Evolutionary conservation across 129 eudicot species (phyloP).

Genomic region (Deinandra increscens): DNA sequence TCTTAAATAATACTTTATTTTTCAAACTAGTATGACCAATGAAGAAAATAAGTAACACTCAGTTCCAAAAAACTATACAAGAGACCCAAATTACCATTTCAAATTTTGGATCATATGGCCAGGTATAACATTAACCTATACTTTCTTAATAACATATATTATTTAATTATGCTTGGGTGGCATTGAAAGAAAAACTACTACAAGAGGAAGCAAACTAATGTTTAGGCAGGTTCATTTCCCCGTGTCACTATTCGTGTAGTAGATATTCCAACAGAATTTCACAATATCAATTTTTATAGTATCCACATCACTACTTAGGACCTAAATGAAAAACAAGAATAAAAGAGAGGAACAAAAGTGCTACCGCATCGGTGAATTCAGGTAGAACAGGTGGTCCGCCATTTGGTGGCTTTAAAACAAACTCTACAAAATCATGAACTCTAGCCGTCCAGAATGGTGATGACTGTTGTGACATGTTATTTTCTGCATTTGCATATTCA

Average conservation of each 20-base stretch:
- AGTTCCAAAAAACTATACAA: no score
- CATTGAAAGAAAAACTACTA: slow-evolving; percentile 7
- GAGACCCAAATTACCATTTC: neutral
- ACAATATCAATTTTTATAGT: neutral
- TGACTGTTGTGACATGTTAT: slow-evolving; percentile 22
- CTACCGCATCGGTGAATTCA: slow-evolving; percentile 78
- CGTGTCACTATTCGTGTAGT: neutral
- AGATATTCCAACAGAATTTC: neutral
- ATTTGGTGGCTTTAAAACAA: slow-evolving; percentile 75
- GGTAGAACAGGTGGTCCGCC: slow-evolving; percentile 97
- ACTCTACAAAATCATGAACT: slow-evolving; percentile 73
- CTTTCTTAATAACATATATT: neutral
- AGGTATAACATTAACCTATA: neutral
- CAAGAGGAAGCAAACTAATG: neutral
- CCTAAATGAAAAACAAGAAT: neutral
- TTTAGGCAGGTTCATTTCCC: neutral
- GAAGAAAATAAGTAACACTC: neutral
- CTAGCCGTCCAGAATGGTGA: slow-evolving; percentile 56
- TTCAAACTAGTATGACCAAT: neutral
- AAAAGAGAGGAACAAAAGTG: slow-evolving; percentile 14
- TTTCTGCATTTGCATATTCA: slow-evolving; percentile 30
- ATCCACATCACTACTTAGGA: neutral
- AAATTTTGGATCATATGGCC: neutral
- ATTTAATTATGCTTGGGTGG: neutral
- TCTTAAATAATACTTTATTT: neutral